Base-by-base conservation (phyloP, 2,329 filamentous ascomycete species). In the Claviceps maximensis region DNA sequence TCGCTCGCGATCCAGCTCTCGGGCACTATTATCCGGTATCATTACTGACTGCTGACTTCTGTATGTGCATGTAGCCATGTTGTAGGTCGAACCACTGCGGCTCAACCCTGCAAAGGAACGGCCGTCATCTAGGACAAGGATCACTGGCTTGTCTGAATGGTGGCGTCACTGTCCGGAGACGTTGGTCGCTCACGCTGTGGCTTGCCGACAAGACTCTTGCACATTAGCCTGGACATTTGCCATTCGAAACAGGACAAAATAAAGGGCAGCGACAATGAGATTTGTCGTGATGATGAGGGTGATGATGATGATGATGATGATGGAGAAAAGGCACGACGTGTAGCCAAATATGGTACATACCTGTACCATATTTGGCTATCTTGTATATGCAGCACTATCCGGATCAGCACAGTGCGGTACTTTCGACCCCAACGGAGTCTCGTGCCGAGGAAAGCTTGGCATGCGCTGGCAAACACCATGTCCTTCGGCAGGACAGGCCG, bases 401-500 rank as follows among this genome's bases (percentile, higher is more conserved):
- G 45, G 27, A 66, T 70, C 45, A 47, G 17, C 44, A 47, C 25
- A 19, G 25, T 10, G 23, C 44, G 25, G 25, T 31, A 17, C 25
- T 29, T 29, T 27, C n/a, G 44, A 46, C 42, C 44, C 47, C 29
- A 36, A 21, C 47, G 23, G 47, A 60, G 25, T 25, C 27, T n/a
- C 45, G 45, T 47, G 45, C 45, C 45, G 45, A 47, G 27, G 10
- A 47, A 63, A 57, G 60, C 61, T 63, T 62, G 60, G 60, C 59
- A 57, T 55, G 50, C 38, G 38, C n/a, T 47, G 45, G 45, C 45
- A 47, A 47, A n/a, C 44, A n/a, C 45, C 45, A 31, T 47, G 27
- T 12, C 27, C 15, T 33, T 47, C 40, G 40, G 50, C 27, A 36
- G 50, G 44, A 45, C 42, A 47, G n/a, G 27, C 25, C 40, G 42